Evolutionary conservation across 1,284 basidiomycete species (phyloP).

Genomic region (Nidula niveotomentosa): DNA sequence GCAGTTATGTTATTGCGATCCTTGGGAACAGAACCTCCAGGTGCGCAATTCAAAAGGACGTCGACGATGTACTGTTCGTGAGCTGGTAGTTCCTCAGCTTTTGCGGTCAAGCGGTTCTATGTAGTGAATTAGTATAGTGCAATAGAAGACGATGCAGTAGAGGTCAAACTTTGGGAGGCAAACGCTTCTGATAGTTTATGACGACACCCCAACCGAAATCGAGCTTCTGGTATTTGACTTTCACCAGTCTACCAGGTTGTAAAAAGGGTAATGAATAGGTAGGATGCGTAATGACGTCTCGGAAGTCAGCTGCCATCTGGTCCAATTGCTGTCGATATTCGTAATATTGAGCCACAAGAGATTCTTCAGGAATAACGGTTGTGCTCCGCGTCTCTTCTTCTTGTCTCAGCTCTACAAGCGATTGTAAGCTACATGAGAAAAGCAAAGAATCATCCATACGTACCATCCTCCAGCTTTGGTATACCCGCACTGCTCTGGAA

Average conservation of each 20-base stretch:
- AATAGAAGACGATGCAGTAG: not conserved
- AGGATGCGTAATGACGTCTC: conserved; percentile 93
- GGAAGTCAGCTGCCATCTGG: conserved; percentile 85
- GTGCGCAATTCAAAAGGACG: conserved; percentile 85
- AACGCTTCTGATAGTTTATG: conserved; percentile 88
- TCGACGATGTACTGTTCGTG: conserved; percentile 95
- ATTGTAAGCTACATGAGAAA: conserved; percentile 2
- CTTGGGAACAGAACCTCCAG: conserved; percentile 64
- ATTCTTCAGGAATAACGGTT: conserved; percentile 83
- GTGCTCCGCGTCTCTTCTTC: conserved; percentile 73
- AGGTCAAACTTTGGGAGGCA: conserved; percentile 63
- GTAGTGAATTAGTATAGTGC: not conserved
- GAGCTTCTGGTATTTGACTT: conserved; percentile 81
- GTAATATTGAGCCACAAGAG: conserved; percentile 87
- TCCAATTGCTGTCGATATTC: conserved; percentile 90
- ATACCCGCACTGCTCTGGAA: conserved; percentile 95
- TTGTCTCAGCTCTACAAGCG: conserved; percentile 62
- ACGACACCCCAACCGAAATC: conserved; percentile 98
- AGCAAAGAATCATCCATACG: conserved; percentile 18
- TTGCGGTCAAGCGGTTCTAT: conserved; percentile 54
- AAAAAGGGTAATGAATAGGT: conserved; percentile 93
- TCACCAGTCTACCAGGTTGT: conserved; percentile 89
- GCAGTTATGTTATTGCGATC: conserved; percentile 55
- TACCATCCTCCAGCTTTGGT: conserved; percentile 85
- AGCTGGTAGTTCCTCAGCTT: conserved; percentile 69